Conservation (phyloP, 495 filamentous ascomycete genomes). For the Penicillium crystallinum region DNA sequence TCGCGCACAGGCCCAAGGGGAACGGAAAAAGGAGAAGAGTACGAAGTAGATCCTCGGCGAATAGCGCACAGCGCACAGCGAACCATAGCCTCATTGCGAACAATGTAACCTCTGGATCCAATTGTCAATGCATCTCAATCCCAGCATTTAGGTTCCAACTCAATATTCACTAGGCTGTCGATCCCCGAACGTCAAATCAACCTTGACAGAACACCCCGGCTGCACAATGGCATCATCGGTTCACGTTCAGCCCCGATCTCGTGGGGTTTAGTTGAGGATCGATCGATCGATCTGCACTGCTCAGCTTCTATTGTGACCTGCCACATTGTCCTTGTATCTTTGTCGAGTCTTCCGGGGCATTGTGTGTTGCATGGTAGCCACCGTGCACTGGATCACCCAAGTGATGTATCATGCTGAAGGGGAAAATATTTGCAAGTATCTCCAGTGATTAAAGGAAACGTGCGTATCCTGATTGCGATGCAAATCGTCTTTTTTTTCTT, state of each 20-base stretch:
- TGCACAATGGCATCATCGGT: slow-evolving; percentile 24
- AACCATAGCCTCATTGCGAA: slow-evolving; percentile 4
- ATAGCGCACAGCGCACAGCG: background rate
- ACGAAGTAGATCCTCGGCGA: background rate
- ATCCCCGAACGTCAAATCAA: slow-evolving; percentile 15
- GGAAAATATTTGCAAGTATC: background rate
- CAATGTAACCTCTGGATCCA: slow-evolving; percentile 1
- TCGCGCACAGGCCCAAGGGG: background rate
- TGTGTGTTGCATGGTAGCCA: slow-evolving; percentile 6
- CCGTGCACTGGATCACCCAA: slow-evolving; percentile 11
- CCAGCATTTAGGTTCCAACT: slow-evolving; percentile 1
- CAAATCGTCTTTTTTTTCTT: background rate
- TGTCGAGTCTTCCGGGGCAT: background rate
- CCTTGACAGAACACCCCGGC: slow-evolving; percentile 6
- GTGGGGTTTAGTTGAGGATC: slow-evolving; percentile 8
- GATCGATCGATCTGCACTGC: slow-evolving; percentile 19
- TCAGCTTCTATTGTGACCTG: slow-evolving; percentile 13
- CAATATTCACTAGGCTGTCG: slow-evolving; percentile 20
- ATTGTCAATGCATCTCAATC: slow-evolving; percentile 10
- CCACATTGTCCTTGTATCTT: slow-evolving; percentile 3
- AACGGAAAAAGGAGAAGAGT: background rate
- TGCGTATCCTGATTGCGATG: background rate
- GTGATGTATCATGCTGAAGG: slow-evolving; percentile 18
- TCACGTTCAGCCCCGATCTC: slow-evolving; percentile 13
- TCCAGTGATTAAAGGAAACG: slow-evolving; percentile 12